Conservation (phyloP, 495 filamentous ascomycete genomes). For the Penicillium chermesinum region DNA sequence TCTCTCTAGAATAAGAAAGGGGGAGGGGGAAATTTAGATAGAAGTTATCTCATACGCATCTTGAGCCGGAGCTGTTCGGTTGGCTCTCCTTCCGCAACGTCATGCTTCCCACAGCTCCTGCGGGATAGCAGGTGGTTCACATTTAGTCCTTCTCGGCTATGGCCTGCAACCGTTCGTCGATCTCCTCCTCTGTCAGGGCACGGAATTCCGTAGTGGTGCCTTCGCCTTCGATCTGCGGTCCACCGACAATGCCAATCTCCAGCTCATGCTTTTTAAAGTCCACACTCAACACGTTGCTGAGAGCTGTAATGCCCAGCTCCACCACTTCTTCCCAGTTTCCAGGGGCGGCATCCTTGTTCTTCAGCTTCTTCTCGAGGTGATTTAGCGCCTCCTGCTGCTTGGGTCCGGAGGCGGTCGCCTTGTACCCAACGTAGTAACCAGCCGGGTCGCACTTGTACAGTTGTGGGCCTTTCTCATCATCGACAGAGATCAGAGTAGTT, state of each 20-base stretch:
- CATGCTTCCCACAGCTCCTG: neutral
- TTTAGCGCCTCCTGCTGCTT: conserved; percentile 99
- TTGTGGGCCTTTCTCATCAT: conserved; percentile 89
- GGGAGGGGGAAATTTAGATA: neutral
- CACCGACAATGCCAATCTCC: conserved; percentile 94
- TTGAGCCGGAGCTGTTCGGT: neutral
- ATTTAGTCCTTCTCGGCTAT: conserved; percentile 95
- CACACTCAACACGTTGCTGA: conserved; percentile 94
- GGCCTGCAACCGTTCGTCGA: conserved; percentile 94
- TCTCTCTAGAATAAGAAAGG: neutral
- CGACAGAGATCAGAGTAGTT: conserved; percentile 87
- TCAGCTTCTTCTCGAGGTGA: conserved; percentile 97
- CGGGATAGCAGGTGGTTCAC: neutral
- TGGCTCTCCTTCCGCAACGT: conserved; percentile 3
- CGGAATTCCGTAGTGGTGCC: conserved; percentile 74
- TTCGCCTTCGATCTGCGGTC: conserved; percentile 71
- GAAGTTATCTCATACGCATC: neutral
- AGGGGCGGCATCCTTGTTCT: conserved; percentile 94
- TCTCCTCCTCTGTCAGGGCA: conserved; percentile 92
- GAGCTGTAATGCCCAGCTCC: conserved; percentile 86
- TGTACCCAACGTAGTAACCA: conserved; percentile 96
- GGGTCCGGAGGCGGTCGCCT: conserved; percentile 91
- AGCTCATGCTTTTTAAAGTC: conserved; percentile 99
- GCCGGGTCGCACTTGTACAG: conserved; percentile 98
- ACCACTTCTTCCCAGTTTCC: conserved; percentile 97